These are phyloP conservation scores for Saccharomycopsis schoenii DNA, from an alignment of 805 yeast genomes.

Conservation along the genomic window DNA sequence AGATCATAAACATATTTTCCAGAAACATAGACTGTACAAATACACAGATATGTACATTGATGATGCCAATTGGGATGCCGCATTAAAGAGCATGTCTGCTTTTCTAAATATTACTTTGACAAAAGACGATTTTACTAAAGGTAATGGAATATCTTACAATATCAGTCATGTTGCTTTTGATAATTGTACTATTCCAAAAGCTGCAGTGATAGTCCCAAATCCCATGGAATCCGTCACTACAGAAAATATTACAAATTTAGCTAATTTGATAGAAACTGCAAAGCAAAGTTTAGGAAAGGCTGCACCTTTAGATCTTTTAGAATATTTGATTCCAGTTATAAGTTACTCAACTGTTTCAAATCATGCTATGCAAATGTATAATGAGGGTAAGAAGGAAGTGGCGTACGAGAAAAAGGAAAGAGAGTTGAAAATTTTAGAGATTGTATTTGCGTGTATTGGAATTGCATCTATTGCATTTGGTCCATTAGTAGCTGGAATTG, in stretches of 20 bases:
- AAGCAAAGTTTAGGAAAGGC: constrained; percentile 2
- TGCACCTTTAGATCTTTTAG: constrained; percentile 10
- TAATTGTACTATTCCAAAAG: constrained; percentile 12
- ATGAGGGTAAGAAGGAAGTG: constrained; percentile 1
- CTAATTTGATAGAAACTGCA: constrained; percentile 5
- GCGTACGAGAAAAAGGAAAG: constrained; percentile 6
- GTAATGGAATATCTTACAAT: neutral
- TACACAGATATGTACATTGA: constrained; percentile 5
- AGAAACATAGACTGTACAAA: neutral
- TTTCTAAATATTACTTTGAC: constrained; percentile 6
- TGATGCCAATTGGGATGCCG: neutral
- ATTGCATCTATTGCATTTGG: constrained; percentile 9
- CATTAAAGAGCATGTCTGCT: neutral
- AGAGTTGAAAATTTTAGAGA: constrained; percentile 10
- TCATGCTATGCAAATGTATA: constrained; percentile 8
- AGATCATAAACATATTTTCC: neutral
- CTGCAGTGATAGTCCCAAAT: constrained; percentile 5
- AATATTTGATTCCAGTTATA: constrained; percentile 9
- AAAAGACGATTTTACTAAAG: constrained; percentile 1
- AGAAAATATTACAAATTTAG: constrained; percentile 10
- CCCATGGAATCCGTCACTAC: constrained; percentile 7
- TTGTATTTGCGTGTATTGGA: constrained; percentile 10
- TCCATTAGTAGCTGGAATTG: constrained; percentile 3
- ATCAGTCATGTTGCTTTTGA: constrained; percentile 4
- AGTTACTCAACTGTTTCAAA: constrained; percentile 1